These are phyloP conservation scores for Paraglomus brasilianum DNA, from an alignment of 192 early-diverging fungal species.

Conservation along the genomic window DNA sequence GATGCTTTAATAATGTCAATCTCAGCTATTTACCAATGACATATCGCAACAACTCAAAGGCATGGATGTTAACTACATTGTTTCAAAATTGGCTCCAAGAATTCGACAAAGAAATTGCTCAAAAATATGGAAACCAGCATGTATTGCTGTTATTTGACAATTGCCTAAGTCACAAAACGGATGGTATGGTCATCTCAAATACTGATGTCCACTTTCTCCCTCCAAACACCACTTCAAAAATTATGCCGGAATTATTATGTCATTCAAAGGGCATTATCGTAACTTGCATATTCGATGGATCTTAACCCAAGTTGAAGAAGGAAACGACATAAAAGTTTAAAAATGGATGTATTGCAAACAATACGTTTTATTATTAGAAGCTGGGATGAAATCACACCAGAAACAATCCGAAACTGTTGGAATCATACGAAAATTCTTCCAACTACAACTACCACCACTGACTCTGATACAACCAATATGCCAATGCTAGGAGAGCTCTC, in stretches of 20 bases:
- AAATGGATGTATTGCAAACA: not conserved
- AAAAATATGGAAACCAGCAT: constrained; percentile 8
- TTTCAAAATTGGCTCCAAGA: constrained; percentile 25
- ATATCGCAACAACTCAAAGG: constrained; percentile 13
- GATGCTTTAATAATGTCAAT: constrained; percentile 26
- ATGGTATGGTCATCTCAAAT: constrained; percentile 10
- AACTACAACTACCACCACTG: not conserved
- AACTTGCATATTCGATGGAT: constrained; percentile 13
- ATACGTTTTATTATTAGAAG: constrained; percentile 9
- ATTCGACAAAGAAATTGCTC: constrained; percentile 1
- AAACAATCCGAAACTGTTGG: constrained; percentile 4
- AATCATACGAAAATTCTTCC: constrained; percentile 3
- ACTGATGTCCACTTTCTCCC: constrained; percentile 18
- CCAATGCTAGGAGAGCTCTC: not conserved
- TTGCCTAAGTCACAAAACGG: constrained; percentile 18
- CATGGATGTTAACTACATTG: constrained; percentile 20
- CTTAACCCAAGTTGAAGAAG: not conserved
- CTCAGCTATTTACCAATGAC: constrained; percentile 8
- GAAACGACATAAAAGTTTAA: not conserved
- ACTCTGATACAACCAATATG: not conserved
- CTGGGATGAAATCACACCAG: constrained; percentile 4
- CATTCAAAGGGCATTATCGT: constrained; percentile 14
- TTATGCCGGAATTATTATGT: constrained; percentile 28
- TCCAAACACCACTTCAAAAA: constrained; percentile 22
- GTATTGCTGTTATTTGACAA: constrained; percentile 12